Conservation (phyloP, 2,329 filamentous ascomycete genomes). For the Alternaria sp. region DNA sequence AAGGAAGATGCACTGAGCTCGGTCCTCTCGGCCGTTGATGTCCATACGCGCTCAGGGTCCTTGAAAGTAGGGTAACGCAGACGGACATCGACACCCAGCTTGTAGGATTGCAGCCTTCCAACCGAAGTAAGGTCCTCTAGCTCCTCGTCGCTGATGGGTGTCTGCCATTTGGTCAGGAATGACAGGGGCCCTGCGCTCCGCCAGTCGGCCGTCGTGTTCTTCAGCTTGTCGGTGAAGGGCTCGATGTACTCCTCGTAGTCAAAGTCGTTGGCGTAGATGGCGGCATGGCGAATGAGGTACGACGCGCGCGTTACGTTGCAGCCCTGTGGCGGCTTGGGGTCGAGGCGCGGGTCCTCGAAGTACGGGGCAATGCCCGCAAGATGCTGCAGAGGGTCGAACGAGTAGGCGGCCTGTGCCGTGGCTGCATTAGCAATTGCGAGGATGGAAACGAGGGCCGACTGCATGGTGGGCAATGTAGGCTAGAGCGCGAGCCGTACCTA, state of each 20-base stretch:
- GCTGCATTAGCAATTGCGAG: constrained; percentile 36
- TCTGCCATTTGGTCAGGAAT: constrained; percentile 64
- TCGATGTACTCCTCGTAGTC: constrained; percentile 60
- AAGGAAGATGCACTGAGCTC: constrained; percentile 64
- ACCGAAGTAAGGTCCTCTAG: constrained; percentile 66
- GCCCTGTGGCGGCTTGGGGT: constrained; percentile 57
- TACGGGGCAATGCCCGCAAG: constrained; percentile 59
- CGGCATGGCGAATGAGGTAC: constrained; percentile 59
- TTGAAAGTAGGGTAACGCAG: constrained; percentile 64
- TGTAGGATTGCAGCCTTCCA: constrained; percentile 66
- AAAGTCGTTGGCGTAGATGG: constrained; percentile 61
- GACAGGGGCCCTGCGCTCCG: constrained; percentile 60
- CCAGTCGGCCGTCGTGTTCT: constrained; percentile 67
- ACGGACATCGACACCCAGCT: constrained; percentile 64
- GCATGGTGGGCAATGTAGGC: constrained; percentile 17
- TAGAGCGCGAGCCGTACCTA: constrained; percentile 16
- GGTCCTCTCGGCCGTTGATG: constrained; percentile 68
- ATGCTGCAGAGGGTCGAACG: constrained; percentile 58
- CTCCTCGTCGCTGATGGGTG: constrained; percentile 64
- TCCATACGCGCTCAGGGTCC: constrained; percentile 64
- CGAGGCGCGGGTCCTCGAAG: constrained; percentile 57
- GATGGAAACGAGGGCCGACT: constrained; percentile 26
- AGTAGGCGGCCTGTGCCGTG: constrained; percentile 39
- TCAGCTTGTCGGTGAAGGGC: constrained; percentile 62
- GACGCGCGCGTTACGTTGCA: constrained; percentile 59